Conservation (phyloP, 2,329 filamentous ascomycete genomes). For the Capronia coronata region DNA sequence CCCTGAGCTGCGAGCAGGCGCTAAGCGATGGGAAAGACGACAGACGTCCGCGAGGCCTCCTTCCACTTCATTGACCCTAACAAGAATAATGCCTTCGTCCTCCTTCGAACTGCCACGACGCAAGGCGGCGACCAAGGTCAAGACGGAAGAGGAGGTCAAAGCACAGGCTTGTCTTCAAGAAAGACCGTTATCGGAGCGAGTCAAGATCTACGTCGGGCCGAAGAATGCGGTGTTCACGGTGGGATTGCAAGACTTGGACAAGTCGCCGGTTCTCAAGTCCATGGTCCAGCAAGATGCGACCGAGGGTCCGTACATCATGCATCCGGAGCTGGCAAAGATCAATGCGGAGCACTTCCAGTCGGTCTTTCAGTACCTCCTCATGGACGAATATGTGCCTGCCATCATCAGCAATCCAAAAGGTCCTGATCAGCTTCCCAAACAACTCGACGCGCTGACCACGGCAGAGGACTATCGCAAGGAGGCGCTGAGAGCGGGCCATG, state of each 20-base stretch:
- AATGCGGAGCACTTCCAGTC: conserved; percentile 17
- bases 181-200: conserved; percentile 3
- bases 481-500: conserved; percentile 8
- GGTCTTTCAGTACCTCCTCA: conserved; percentile 19
- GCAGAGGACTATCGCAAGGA: conserved; percentile 14
- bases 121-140: conserved; percentile 4
- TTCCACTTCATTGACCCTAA: neutral
- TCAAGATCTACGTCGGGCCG: conserved; percentile 20
- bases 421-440: conserved; percentile 8
- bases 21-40: neutral
- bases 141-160: conserved; percentile 13
- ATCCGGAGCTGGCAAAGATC: conserved; percentile 18
- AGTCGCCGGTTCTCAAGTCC: conserved; percentile 18
- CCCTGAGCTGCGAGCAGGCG: neutral
- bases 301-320: conserved; percentile 23
- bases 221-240: conserved; percentile 14
- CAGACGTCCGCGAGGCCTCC: neutral
- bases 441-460: conserved; percentile 9
- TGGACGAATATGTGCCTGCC: conserved; percentile 21
- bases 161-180: neutral
- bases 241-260: conserved; percentile 15
- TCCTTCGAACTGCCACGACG: neutral
- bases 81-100: neutral
- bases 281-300: conserved; percentile 6
- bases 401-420: conserved; percentile 9